Base-by-base conservation (phyloP, 495 filamentous ascomycete genomes). In the Hyphodiscus hymeniophilus region DNA sequence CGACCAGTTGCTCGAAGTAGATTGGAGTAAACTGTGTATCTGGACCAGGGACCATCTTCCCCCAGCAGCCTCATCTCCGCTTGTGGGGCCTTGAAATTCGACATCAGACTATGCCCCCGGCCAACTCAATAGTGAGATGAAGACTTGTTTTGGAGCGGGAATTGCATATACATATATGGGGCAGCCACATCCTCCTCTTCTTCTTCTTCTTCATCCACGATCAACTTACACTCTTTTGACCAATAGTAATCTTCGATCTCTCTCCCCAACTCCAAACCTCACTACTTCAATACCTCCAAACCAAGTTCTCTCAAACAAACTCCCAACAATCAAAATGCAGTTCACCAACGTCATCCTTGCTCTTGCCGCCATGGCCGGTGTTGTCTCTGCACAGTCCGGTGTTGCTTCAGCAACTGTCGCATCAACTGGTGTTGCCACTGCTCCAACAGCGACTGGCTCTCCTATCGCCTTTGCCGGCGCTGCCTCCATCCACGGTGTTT, bases 261-360 rank as follows among this genome's bases (percentile, higher is more conserved):
- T 38, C 18, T 47, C 34, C 24, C 30, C 17, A 2, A 45, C n/a
- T 38, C 18, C 47, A 18, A 34, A 40, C 22, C 18, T 44, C 47
- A 34, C 47, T 50, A 23, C 23, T 31, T 49, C 36, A 49, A 42
- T 18, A 40, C 20, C 28, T 36, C 28, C 38, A 26, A n/a, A 49
- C 30, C 31, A 57, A 44, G 23, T 22, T 34, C 38, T 22, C 41
- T 49, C 41, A 52, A 52, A 22, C 42, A 24, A 48, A 47, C 18
- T 36, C 28, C 49, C 54, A 55, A 52, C 52, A 45, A 12, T 51
- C 52, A 61, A 61, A 28, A 61, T 61, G 55, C 58, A 58, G 45
- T 61, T 61, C 55, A 55, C 48, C 35, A 36, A 46, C 42, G 28
- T 51, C 36, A 35, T 48, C 35, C 17, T 57, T 48, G 38, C 34